These are phyloP conservation scores for Trametes villosa DNA, from an alignment of 768 basidiomycete species.

Conservation along the genomic window DNA sequence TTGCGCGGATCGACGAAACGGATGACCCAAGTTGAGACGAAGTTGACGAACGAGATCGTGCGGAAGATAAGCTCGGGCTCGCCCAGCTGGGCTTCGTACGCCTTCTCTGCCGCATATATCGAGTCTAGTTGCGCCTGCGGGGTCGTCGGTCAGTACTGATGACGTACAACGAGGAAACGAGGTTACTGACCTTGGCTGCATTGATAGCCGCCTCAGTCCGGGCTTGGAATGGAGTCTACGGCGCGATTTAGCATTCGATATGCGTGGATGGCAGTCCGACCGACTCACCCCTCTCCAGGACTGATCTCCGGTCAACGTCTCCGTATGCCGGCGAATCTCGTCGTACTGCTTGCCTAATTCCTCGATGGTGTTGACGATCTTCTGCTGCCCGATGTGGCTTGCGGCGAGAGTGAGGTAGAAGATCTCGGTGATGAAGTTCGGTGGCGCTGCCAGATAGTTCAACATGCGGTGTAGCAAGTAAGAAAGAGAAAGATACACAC, in stretches of 20 bases:
- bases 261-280: constrained; percentile 26
- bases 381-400: constrained; percentile 87
- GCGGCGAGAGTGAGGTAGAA: constrained; percentile 89
- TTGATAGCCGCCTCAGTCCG: constrained; percentile 81
- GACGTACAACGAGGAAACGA: background rate
- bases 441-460: constrained; percentile 42
- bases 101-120: constrained; percentile 71
- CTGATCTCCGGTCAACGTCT: constrained; percentile 72
- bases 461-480: background rate
- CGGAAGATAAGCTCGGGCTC: constrained; percentile 85
- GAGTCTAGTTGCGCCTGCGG: constrained; percentile 70
- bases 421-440: constrained; percentile 94
- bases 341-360: constrained; percentile 76
- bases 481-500: constrained; percentile 38
- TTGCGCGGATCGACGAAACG: constrained; percentile 84
- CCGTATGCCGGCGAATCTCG: constrained; percentile 77
- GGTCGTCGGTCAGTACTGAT: background rate
- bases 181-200: constrained; percentile 64
- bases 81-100: constrained; percentile 83
- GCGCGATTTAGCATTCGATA: background rate
- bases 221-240: constrained; percentile 69
- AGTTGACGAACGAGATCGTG: constrained; percentile 82
- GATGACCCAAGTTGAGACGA: constrained; percentile 93
- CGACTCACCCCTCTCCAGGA: constrained; percentile 77
- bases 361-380: constrained; percentile 76